Conservation (phyloP, 2,329 filamentous ascomycete species). For the Dactylonectria estremocensis region DNA sequence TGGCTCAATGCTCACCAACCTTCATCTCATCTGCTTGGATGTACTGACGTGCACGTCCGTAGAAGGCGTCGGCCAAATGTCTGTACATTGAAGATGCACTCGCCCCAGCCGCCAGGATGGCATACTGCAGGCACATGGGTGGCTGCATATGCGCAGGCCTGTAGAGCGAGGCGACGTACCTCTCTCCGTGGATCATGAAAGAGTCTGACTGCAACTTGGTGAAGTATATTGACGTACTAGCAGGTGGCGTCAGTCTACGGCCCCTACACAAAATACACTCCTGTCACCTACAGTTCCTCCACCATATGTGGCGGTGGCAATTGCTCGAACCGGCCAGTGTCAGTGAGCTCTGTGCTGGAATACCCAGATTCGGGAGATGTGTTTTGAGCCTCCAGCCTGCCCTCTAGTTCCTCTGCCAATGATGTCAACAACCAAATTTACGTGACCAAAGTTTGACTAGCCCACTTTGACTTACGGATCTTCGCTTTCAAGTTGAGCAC, state of each 20-base stretch:
- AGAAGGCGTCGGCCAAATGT: conserved; percentile 80
- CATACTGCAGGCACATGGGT: conserved; percentile 84
- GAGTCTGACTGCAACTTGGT: conserved; percentile 77
- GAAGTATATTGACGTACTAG: conserved; percentile 70
- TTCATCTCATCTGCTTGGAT: conserved; percentile 86
- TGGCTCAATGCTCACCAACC: conserved; percentile 48
- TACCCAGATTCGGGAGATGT: conserved; percentile 15
- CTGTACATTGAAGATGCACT: conserved; percentile 78
- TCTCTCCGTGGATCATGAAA: conserved; percentile 81
- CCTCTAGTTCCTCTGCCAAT: conserved; percentile 56
- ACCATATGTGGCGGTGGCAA: conserved; percentile 35
- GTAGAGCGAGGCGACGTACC: conserved; percentile 81
- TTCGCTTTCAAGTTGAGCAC: conserved; percentile 36
- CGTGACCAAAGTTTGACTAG: not conserved
- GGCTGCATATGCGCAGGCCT: conserved; percentile 80
- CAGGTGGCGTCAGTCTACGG: fast-evolving
- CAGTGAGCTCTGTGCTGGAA: conserved; percentile 30
- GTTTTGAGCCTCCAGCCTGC: conserved; percentile 23
- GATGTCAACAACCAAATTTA: not conserved
- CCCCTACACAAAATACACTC: fast-evolving
- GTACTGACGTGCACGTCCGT: conserved; percentile 85
- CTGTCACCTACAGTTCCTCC: conserved; percentile 33
- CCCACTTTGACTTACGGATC: conserved; percentile 22
- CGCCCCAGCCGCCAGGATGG: conserved; percentile 83
- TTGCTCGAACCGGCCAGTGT: conserved; percentile 37